Evolutionary conservation across 2,329 filamentous ascomycete species (phyloP), one percentile per base, ranked within the genome.

Genomic region (Aspergillaceae sp.): DNA sequence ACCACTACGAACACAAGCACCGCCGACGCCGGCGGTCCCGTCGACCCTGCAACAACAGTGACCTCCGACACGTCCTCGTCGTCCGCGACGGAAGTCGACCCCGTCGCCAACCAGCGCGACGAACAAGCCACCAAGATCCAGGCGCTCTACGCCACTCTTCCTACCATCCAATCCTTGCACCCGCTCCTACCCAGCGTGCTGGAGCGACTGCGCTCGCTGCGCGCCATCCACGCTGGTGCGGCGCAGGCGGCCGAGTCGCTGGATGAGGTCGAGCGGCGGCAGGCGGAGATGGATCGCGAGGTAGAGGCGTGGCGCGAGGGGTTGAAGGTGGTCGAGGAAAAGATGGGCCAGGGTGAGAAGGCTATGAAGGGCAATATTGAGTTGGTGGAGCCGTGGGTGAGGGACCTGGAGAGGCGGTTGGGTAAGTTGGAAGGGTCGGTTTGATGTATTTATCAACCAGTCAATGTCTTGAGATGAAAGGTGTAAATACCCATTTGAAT

Each of bases 41-140:
- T 61, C 43, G 64, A 67, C 43, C 49, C 44, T 19, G 19, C 19
- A 19, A 19, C 19, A 19, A 19, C 19, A 19, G 2, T 2, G 40
- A 57, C 51, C 42, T 56, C 48, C 5, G 52, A 56, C 3, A 51
- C 61, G 6, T 57, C 56, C 5, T 57, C 57, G 28, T 54, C 56
- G 8, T 53, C 56, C 10, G 54, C 59, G 7, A 61, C 87, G 79
- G 37, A 84, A 82, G 2, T 78, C 83, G 60, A 60, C 40, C 50
- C 51, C 10, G 72, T 74, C 11, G 71, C 63, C 6, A 63, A 70
- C 3, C 56, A 68, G 1, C 60, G 69, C 4, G 68, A 70, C 6
- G 88, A 94, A 56, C 86, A 94, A 57, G 77, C 82, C 36, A 77
- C 86, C 44, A 95, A 95, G 64, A 86, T 98, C 63, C 92, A 94